Percentiles rank a stretch among this genome's conserved stretches.
Conservation (phyloP, 768 basidiomycete species). For the Hydnomerulius pinastri region DNA sequence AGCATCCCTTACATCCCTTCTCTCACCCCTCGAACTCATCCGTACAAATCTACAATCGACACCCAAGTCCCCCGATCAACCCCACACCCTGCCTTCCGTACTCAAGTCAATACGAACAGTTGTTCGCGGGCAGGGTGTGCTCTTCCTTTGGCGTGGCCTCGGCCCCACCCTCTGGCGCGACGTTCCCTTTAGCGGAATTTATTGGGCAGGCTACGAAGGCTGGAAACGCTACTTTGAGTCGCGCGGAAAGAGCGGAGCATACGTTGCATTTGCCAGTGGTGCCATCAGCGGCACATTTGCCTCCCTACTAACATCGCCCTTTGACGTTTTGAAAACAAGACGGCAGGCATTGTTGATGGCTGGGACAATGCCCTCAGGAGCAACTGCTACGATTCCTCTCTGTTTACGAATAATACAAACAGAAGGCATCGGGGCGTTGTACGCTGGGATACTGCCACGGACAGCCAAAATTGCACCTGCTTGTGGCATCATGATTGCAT, state of each 20-base stretch:
- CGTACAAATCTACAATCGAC: conserved; percentile 94
- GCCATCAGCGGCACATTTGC: conserved; percentile 86
- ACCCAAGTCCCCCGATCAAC: conserved; percentile 64
- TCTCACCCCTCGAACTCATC: conserved; percentile 89
- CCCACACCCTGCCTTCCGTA: conserved; percentile 78
- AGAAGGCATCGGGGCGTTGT: conserved; percentile 80
- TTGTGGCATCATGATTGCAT: conserved; percentile 98
- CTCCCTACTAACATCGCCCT: conserved; percentile 89
- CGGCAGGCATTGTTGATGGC: conserved; percentile 83
- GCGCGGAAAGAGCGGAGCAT: conserved; percentile 56
- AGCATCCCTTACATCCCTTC: conserved; percentile 71
- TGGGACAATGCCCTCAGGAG: conserved; percentile 38
- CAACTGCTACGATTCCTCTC: conserved; percentile 60
- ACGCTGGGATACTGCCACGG: conserved; percentile 83
- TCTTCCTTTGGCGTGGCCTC: conserved; percentile 86
- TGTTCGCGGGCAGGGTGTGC: conserved; percentile 62
- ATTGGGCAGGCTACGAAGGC: conserved; percentile 94
- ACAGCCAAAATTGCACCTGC: conserved; percentile 96
- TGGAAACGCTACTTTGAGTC: conserved; percentile 66
- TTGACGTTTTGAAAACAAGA: conserved; percentile 96
- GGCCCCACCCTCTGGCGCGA: conserved; percentile 95
- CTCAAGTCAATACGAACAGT: conserved; percentile 60
- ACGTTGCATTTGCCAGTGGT: conserved; percentile 85
- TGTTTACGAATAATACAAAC: conserved; percentile 68
- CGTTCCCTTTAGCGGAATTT: conserved; percentile 95